phyloP scores from a whole-genome alignment of 2,329 filamentous ascomycete genomes.

The Monilinia aucupariae region DNA sequence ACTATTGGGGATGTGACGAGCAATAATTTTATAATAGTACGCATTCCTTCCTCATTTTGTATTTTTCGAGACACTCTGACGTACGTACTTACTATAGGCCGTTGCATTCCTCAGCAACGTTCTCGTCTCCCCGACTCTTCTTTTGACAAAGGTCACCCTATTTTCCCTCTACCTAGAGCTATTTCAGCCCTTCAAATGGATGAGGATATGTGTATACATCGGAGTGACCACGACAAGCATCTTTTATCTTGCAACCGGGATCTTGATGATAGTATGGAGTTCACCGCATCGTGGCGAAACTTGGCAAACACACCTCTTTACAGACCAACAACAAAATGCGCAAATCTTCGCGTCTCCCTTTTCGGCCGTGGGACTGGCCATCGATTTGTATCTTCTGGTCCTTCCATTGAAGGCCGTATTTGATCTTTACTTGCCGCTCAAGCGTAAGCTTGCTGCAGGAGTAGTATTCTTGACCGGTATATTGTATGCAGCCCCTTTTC shows the following conservation, averaged over 20 bases:
- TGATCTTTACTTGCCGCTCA: not conserved
- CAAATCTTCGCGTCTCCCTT: not conserved
- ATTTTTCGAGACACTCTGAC: not conserved
- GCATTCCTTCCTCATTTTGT: accelerated
- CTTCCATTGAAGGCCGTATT: not conserved
- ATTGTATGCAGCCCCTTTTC: not conserved
- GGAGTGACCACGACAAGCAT: not conserved
- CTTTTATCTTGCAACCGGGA: not conserved
- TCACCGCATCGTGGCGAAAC: not conserved
- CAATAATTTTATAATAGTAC: not conserved
- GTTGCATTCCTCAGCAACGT: not conserved
- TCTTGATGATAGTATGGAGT: not conserved
- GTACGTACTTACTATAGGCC: not conserved
- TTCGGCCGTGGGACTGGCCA: not conserved
- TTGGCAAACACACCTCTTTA: not conserved
- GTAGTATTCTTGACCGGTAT: not conserved
- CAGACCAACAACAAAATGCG: not conserved
- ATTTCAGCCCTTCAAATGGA: not conserved
- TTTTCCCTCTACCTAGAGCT: not conserved
- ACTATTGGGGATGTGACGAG: not conserved
- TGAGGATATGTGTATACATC: not conserved
- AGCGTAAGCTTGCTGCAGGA: not conserved
- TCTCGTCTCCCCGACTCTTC: not conserved
- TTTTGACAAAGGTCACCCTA: not conserved
- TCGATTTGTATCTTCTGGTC: not conserved